A percentile compares a stretch with the other conserved stretches of the same genome.
Conservation (phyloP, 768 basidiomycete genomes). For the Megacollybia marginata region DNA sequence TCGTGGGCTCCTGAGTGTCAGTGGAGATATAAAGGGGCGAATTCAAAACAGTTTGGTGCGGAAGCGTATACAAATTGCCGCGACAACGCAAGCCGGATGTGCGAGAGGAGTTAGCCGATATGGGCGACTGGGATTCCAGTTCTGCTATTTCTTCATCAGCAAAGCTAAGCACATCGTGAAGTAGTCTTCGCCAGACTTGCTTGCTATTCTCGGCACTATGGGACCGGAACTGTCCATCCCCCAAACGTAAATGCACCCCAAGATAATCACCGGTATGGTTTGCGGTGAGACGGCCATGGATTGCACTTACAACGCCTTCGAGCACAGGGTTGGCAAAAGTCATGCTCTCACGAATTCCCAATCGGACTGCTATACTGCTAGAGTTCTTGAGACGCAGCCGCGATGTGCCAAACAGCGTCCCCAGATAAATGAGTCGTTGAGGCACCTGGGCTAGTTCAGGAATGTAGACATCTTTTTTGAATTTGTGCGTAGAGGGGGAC, state of each 20-base stretch:
- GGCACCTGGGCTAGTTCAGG: conserved; percentile 28
- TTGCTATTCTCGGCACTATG: conserved; percentile 35
- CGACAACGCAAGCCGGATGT: conserved; percentile 31
- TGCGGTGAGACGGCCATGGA: conserved; percentile 27
- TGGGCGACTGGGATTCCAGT: conserved; percentile 18
- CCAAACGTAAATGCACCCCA: conserved; percentile 61
- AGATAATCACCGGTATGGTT: conserved; percentile 38
- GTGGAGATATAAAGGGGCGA: conserved; percentile 62
- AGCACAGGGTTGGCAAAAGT: conserved; percentile 44
- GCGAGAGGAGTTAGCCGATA: background rate
- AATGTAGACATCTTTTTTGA: conserved; percentile 34
- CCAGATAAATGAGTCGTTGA: conserved; percentile 57
- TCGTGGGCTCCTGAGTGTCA: conserved; percentile 35
- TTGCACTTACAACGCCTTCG: conserved; percentile 30
- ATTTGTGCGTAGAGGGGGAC: conserved; percentile 28
- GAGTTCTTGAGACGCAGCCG: conserved; percentile 45
- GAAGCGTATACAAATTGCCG: conserved; percentile 24
- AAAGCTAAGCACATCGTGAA: conserved; percentile 40
- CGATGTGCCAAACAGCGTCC: conserved; percentile 71
- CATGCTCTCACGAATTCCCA: conserved; percentile 49
- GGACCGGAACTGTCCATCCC: conserved; percentile 55
- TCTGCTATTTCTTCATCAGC: conserved; percentile 24
- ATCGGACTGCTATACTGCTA: conserved; percentile 34
- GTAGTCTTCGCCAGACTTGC: conserved; percentile 49
- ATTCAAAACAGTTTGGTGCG: conserved; percentile 32